phyloP scores from a whole-genome alignment of 177 flowering plant species.

The Telopea speciosissima region DNA sequence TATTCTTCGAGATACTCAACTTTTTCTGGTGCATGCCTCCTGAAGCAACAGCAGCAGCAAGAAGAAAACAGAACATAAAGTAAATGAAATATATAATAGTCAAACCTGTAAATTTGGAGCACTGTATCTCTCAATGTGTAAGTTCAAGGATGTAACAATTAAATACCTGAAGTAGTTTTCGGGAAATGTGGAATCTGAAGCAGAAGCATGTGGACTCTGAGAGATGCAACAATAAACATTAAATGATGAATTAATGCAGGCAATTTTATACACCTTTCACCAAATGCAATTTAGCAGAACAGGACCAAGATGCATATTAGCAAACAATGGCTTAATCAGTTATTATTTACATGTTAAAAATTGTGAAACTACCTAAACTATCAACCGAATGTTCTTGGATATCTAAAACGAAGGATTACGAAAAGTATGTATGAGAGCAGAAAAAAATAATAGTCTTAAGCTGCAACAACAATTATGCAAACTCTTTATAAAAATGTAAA shows the following conservation, averaged over 20 bases:
- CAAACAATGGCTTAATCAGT: neutral
- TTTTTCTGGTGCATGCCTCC: slow-evolving; percentile 64
- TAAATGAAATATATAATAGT: neutral
- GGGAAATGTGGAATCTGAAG: slow-evolving; percentile 14
- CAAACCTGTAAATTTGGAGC: neutral
- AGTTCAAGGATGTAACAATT: neutral
- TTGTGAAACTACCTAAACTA: no score
- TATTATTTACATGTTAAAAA: neutral
- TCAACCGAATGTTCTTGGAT: no score
- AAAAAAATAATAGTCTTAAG: no score
- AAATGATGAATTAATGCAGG: neutral
- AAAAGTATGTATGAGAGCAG: no score
- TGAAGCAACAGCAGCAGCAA: slow-evolving; percentile 25
- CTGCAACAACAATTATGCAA: neutral
- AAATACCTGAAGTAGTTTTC: slow-evolving; percentile 26
- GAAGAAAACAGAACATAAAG: neutral
- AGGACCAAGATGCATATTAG: neutral
- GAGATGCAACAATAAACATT: slow-evolving; percentile 6
- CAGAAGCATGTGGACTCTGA: slow-evolving; percentile 28
- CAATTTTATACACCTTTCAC: neutral
- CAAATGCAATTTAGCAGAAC: neutral
- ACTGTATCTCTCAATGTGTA: neutral
- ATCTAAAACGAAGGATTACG: no score
- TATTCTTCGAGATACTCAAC: slow-evolving; percentile 45
- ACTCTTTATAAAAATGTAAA: no score